Evolutionary conservation across 1,284 basidiomycete genomes (phyloP).

Genomic region (Ceratobasidium sp.): DNA sequence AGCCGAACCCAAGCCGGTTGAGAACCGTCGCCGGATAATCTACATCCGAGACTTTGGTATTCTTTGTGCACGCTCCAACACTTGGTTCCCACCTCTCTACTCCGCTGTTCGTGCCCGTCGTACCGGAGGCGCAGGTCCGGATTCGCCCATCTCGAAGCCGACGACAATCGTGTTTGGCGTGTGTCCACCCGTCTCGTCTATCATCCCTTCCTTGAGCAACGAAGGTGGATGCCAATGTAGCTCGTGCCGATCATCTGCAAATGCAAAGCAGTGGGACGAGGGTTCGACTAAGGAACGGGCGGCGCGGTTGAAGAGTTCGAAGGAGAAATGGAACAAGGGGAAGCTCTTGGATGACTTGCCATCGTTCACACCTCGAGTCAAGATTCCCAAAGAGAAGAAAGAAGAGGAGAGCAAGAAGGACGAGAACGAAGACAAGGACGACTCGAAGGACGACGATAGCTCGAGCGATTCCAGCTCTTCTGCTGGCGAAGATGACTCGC

Average conservation of each 20-base stretch:
- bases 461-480: not conserved
- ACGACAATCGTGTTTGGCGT: slow-evolving; percentile 86
- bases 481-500: not conserved
- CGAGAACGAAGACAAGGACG: not conserved
- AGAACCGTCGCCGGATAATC: slow-evolving; percentile 74
- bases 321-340: slow-evolving; percentile 20
- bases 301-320: slow-evolving; percentile 6
- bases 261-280: slow-evolving; percentile 16
- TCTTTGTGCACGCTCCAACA: slow-evolving; percentile 75
- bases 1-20: too few species aligned
- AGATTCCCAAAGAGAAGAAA: not conserved
- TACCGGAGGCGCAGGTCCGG: slow-evolving; percentile 59
- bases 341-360: slow-evolving; percentile 1
- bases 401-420: too few species aligned
- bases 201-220: not conserved
- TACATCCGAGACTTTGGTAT: slow-evolving; percentile 85
- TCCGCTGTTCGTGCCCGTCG: slow-evolving; percentile 80
- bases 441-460: not conserved
- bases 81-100: slow-evolving; percentile 84
- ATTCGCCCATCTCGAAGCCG: slow-evolving; percentile 68
- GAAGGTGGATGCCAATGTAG: not conserved
- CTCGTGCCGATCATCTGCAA: not conserved
- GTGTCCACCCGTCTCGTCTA: slow-evolving; percentile 56
- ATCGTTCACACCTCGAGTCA: not conserved
- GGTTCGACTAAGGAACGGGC: slow-evolving; percentile 5